Conservation (phyloP, 1,139 yeast genomes). For the Suhomyces coccinellae region DNA sequence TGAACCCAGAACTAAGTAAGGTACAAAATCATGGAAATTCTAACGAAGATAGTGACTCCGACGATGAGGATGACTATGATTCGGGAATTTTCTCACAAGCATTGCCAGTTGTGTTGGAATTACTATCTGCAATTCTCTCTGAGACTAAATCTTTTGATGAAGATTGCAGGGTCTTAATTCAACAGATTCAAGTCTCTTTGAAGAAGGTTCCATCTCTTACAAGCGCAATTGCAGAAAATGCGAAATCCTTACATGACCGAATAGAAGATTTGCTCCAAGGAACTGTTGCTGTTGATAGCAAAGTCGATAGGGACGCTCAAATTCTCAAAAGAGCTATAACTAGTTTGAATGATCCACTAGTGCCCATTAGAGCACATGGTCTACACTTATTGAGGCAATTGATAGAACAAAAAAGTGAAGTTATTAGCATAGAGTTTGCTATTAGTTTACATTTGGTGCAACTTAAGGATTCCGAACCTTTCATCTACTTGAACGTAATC, state of each 20-base stretch:
- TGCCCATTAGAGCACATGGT: constrained; percentile 89
- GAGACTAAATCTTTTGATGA: constrained; percentile 38
- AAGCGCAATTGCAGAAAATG: constrained; percentile 5
- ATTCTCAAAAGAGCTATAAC: constrained; percentile 56
- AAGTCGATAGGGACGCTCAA: constrained; percentile 29
- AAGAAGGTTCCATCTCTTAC: constrained; percentile 16
- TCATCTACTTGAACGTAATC: constrained; percentile 78
- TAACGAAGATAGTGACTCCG: constrained; percentile 37
- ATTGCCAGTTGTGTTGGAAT: constrained; percentile 45
- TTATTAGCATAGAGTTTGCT: constrained; percentile 54
- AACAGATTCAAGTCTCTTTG: constrained; percentile 29
- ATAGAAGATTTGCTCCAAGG: constrained; percentile 32
- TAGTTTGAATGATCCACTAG: constrained; percentile 71
- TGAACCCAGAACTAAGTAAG: constrained; percentile 20
- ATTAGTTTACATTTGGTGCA: constrained; percentile 63
- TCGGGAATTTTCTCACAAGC: constrained; percentile 24
- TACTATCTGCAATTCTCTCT: constrained; percentile 54
- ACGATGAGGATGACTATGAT: constrained; percentile 41
- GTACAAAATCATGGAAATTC: constrained; percentile 3
- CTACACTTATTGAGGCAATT: constrained; percentile 63
- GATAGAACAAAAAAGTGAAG: constrained; percentile 49
- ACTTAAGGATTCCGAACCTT: constrained; percentile 80
- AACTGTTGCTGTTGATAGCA: constrained; percentile 18
- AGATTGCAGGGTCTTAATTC: constrained; percentile 24
- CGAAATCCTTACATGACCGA: constrained; percentile 32